Percentiles rank a stretch among this genome's conserved stretches.
phyloP scores from a whole-genome alignment of 805 yeast species.

The Spencermartinsiella europaea region DNA sequence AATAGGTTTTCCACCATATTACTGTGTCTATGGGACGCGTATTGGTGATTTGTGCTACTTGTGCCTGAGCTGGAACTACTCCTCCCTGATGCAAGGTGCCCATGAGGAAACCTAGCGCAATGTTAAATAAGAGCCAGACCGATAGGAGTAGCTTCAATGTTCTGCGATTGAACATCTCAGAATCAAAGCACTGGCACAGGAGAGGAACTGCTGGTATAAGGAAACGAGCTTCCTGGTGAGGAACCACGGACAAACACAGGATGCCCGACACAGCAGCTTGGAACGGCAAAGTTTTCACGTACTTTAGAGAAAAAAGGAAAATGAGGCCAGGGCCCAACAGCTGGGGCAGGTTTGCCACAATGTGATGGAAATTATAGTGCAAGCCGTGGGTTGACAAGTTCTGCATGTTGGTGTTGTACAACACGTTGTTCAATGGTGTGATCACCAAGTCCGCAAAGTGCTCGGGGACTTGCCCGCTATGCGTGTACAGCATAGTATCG shows the following conservation, averaged over 20 bases:
- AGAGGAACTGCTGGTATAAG: conserved; percentile 75
- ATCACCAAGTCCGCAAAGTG: conserved; percentile 38
- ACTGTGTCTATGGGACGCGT: conserved; percentile 26
- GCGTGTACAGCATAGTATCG: conserved; percentile 48
- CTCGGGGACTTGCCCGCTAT: background rate
- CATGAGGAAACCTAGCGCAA: conserved; percentile 54
- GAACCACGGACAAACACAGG: conserved; percentile 57
- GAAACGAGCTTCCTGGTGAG: conserved; percentile 94
- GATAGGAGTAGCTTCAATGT: conserved; percentile 21
- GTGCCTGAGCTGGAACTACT: conserved; percentile 56
- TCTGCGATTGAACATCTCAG: conserved; percentile 18
- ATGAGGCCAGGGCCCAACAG: conserved; percentile 72
- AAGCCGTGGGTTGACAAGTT: conserved; percentile 78
- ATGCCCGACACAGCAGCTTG: conserved; percentile 60
- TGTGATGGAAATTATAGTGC: conserved; percentile 73
- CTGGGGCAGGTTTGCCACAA: conserved; percentile 71
- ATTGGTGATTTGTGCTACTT: conserved; percentile 18
- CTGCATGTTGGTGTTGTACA: conserved; percentile 54
- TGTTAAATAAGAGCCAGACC: conserved; percentile 63
- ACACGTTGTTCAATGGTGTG: conserved; percentile 71
- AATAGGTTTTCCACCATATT: conserved; percentile 91
- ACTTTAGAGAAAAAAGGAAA: conserved; percentile 37
- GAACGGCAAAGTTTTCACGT: conserved; percentile 50
- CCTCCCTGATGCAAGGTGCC: conserved; percentile 92
- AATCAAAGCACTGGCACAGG: conserved; percentile 48